Conservation (phyloP, 164 flowering plant species). For the Hamamelis virginiana region DNA sequence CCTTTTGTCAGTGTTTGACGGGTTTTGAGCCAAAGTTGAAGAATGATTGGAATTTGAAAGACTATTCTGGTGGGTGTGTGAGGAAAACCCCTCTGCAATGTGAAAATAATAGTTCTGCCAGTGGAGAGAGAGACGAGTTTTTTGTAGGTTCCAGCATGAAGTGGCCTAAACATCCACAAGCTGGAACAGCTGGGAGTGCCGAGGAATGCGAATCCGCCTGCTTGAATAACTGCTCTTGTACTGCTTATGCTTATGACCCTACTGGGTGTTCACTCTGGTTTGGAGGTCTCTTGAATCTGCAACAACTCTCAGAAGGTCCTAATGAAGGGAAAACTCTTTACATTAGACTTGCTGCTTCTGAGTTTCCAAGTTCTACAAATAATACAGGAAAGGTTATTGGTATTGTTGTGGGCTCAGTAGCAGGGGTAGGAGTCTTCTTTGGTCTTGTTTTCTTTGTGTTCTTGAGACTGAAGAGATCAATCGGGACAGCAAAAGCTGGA, state of each 20-base stretch:
- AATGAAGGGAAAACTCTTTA: conserved; percentile 24
- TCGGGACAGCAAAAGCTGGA: conserved; percentile 11
- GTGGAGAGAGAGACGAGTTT: conserved; percentile 24
- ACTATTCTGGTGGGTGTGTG: conserved; percentile 30
- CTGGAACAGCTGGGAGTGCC: conserved; percentile 6
- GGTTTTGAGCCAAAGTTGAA: conserved; percentile 29
- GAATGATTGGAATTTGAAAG: conserved; percentile 26
- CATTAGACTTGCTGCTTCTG: conserved; percentile 15
- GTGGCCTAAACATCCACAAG: conserved; percentile 18
- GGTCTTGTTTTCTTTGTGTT: conserved; percentile 2
- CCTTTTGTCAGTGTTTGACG: conserved; percentile 31
- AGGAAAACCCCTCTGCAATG: conserved; percentile 28
- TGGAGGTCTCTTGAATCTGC: too few species aligned
- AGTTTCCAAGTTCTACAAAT: too few species aligned
- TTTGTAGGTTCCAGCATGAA: conserved; percentile 5
- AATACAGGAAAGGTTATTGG: conserved; percentile 8
- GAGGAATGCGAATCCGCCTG: conserved; percentile 29
- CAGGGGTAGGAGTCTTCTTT: too few species aligned
- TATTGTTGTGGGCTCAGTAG: too few species aligned
- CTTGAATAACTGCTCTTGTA: conserved; percentile 43
- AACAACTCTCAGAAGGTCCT: neutral
- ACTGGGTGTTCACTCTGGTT: too few species aligned
- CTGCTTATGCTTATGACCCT: conserved; percentile 35
- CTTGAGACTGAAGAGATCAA: neutral
- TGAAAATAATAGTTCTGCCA: conserved; percentile 10